Percentiles rank a stretch among this genome's conserved stretches.
Evolutionary conservation across 2,329 filamentous ascomycete species (phyloP).

Genomic region (Mariannaea elegans): DNA sequence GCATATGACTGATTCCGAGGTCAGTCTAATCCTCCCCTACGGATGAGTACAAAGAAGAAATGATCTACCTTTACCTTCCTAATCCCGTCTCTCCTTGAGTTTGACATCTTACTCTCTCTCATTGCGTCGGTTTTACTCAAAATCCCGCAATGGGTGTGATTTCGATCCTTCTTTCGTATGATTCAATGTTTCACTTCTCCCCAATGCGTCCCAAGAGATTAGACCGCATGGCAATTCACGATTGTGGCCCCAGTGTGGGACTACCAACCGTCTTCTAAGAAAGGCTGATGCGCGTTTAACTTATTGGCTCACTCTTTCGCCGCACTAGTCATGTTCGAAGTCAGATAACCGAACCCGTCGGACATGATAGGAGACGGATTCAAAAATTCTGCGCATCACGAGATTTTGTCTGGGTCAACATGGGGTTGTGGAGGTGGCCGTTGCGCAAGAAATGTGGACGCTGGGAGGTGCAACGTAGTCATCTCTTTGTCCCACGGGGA

Average conservation of each 20-base stretch:
- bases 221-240: neutral
- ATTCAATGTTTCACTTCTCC: conserved; percentile 6
- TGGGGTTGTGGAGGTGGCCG: neutral
- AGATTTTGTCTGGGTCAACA: conserved; percentile 1
- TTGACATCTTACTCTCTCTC: neutral
- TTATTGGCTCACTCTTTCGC: neutral
- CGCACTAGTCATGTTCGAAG: neutral
- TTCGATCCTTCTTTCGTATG: conserved; percentile 4
- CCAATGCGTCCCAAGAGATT: neutral
- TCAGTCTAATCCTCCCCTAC: neutral
- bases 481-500: neutral
- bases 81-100: neutral
- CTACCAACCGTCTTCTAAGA: neutral
- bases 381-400: neutral
- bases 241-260: neutral
- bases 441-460: neutral
- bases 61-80: neutral
- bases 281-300: conserved; percentile 1
- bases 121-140: neutral
- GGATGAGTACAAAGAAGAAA: neutral
- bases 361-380: neutral
- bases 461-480: conserved; percentile 13
- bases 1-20: conserved; percentile 5
- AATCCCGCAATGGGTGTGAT: conserved; percentile 8
- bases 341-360: conserved; percentile 9